Evolutionary conservation across 768 basidiomycete species (phyloP).

Genomic region (Dendrothele bispora): DNA sequence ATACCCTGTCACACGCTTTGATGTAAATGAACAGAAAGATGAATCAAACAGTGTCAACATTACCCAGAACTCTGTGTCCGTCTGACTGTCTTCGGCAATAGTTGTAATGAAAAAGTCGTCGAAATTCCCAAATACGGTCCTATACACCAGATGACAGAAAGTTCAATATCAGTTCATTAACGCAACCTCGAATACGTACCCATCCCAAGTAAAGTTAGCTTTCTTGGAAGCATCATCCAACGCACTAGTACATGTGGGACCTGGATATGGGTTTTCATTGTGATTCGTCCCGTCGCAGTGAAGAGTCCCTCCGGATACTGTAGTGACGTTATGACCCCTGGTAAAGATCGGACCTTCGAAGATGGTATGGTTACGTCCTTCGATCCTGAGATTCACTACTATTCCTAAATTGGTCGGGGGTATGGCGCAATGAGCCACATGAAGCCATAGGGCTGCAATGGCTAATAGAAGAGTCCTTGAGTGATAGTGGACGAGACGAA

Average conservation of each 20-base stretch:
- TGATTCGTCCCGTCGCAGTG: constrained; percentile 48
- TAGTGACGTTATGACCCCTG: constrained; percentile 39
- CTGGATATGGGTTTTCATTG: constrained; percentile 29
- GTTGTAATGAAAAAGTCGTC: constrained; percentile 44
- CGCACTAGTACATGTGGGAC: constrained; percentile 42
- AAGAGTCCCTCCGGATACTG: constrained; percentile 34
- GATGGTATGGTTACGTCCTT: constrained; percentile 35
- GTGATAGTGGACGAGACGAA: not conserved
- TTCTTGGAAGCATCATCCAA: constrained; percentile 38
- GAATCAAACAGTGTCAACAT: no score
- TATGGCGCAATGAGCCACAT: not conserved
- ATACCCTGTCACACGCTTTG: no score
- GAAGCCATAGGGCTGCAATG: not conserved
- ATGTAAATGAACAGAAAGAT: no score
- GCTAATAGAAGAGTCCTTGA: not conserved
- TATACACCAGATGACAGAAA: constrained; percentile 13
- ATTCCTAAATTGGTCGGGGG: constrained; percentile 1
- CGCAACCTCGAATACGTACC: constrained; percentile 21
- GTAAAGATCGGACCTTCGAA: constrained; percentile 40
- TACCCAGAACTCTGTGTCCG: constrained; percentile 30
- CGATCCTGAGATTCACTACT: constrained; percentile 37
- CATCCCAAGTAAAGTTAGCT: constrained; percentile 38
- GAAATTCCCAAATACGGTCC: constrained; percentile 32
- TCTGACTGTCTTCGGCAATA: constrained; percentile 26
- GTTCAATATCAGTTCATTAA: not conserved